Percentiles rank a stretch among this genome's conserved stretches.
Evolutionary conservation across 2,329 filamentous ascomycete species (phyloP).

Genomic region (Cladorrhinum sp.): DNA sequence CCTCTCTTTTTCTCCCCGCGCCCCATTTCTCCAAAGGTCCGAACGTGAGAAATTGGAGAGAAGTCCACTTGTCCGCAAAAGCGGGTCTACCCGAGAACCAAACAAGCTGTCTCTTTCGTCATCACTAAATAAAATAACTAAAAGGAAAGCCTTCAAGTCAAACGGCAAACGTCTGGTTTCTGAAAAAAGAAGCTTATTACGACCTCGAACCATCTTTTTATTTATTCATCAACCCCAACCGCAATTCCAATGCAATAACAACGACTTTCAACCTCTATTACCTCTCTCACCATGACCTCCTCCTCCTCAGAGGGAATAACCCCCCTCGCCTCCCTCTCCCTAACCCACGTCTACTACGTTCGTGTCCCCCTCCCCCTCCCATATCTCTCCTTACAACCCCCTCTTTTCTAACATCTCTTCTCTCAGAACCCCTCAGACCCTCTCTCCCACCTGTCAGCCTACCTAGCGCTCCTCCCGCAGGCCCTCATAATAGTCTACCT

Average conservation of each 20-base stretch:
- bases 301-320: slow-evolving; percentile 36
- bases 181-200: not conserved
- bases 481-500: slow-evolving; percentile 86
- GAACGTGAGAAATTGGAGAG: not conserved
- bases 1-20: not conserved
- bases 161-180: not conserved
- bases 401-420: not conserved
- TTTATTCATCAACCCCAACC: too few species aligned
- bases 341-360: slow-evolving; percentile 97
- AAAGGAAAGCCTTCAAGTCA: not conserved
- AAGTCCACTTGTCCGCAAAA: not conserved
- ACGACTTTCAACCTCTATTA: not conserved
- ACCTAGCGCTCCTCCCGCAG: slow-evolving; percentile 90
- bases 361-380: slow-evolving; percentile 32
- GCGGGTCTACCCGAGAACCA: slow-evolving; percentile 22
- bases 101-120: not conserved
- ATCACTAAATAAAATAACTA: not conserved
- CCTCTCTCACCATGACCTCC: slow-evolving; percentile 32
- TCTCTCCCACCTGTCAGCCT: slow-evolving; percentile 84
- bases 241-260: slow-evolving; percentile 1
- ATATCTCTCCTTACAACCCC: not conserved
- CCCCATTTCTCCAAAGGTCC: slow-evolving; percentile 8
- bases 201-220: not conserved
- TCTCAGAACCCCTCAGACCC: slow-evolving; percentile 77
- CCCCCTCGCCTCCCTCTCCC: slow-evolving; percentile 80